phyloP scores from a whole-genome alignment of 257 asterid species.

The Solanum raphanifolium region DNA sequence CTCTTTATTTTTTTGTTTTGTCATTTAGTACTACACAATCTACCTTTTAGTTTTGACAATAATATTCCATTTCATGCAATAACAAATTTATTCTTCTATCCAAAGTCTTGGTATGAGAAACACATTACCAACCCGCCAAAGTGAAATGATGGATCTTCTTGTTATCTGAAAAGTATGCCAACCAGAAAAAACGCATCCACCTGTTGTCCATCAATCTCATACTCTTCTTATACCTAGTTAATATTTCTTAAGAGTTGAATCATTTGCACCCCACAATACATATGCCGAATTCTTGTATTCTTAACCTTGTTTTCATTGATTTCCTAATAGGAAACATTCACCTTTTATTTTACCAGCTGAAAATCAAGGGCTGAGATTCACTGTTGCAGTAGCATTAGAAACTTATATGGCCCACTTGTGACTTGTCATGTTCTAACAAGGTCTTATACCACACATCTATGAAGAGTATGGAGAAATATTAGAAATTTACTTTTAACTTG shows the following conservation, averaged over 20 bases:
- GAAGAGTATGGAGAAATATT: slow-evolving; percentile 7
- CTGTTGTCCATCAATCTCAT: not conserved
- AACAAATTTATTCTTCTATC: not conserved
- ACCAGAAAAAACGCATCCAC: not conserved
- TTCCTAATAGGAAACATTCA: not conserved
- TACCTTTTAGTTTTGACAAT: not conserved
- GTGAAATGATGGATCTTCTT: not conserved
- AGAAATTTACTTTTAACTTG: slow-evolving; percentile 49
- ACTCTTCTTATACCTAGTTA: not conserved
- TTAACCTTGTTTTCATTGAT: not conserved
- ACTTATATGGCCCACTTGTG: not conserved
- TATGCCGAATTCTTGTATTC: not conserved
- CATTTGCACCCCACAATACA: not conserved
- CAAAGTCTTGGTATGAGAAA: not conserved
- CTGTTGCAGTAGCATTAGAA: not conserved
- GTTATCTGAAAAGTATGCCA: not conserved
- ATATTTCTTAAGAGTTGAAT: not conserved
- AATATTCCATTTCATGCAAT: not conserved
- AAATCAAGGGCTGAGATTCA: not conserved
- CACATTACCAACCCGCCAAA: not conserved
- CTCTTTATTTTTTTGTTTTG: not conserved
- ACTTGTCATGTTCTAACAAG: not conserved
- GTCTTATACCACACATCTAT: not conserved
- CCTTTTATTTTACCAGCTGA: not conserved
- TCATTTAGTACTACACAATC: not conserved